Evolutionary conservation across 2,329 filamentous ascomycete genomes (phyloP).

Genomic region (Boeremia lycopersici): DNA sequence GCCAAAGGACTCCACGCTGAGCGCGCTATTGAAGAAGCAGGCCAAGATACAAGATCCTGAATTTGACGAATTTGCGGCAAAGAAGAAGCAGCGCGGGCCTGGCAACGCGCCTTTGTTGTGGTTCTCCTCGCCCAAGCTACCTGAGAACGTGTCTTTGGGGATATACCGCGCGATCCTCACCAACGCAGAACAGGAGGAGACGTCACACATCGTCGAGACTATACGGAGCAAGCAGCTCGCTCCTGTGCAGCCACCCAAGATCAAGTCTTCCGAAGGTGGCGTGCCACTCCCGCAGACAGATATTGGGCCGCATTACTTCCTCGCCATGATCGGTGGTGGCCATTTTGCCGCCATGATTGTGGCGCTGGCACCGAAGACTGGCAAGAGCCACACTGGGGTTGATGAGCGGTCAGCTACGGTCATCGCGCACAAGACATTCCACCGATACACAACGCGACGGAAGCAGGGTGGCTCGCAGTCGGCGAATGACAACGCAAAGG

Average conservation of each 20-base stretch:
- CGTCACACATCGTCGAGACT: constrained; percentile 66
- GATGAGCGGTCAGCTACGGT: constrained; percentile 87
- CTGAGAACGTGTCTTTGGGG: constrained; percentile 79
- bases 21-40: constrained; percentile 79
- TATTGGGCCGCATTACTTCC: constrained; percentile 83
- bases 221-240: constrained; percentile 78
- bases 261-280: constrained; percentile 60
- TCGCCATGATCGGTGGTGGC: constrained; percentile 98
- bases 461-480: constrained; percentile 97
- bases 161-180: constrained; percentile 85
- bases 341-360: constrained; percentile 98
- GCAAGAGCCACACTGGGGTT: constrained; percentile 70
- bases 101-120: constrained; percentile 81
- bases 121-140: constrained; percentile 78
- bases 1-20: constrained; percentile 73
- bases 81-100: constrained; percentile 58
- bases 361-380: constrained; percentile 78
- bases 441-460: constrained; percentile 91
- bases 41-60: constrained; percentile 70
- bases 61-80: constrained; percentile 55
- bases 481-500: constrained; percentile 91
- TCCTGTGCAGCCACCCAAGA: constrained; percentile 58
- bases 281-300: constrained; percentile 63
- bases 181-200: constrained; percentile 69
- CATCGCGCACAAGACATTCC: constrained; percentile 95